A percentile compares a stretch with the other conserved stretches of the same genome.
These are phyloP conservation scores for Trichoderma hamatum DNA, from an alignment of 2,329 filamentous ascomycete genomes.

Conservation along the genomic window DNA sequence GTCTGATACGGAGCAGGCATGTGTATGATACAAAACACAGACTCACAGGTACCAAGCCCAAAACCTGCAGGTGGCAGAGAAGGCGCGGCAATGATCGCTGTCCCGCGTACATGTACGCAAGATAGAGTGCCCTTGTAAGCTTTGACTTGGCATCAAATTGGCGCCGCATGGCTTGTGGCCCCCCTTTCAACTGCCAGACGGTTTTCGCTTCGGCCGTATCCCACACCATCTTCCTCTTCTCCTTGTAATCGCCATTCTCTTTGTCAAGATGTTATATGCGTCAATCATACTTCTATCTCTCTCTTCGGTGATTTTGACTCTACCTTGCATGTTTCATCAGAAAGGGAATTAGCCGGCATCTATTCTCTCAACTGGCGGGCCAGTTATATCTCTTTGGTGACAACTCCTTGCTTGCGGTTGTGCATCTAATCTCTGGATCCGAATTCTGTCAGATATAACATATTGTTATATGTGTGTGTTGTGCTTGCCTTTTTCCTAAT, in stretches of 20 bases:
- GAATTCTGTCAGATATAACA: slow-evolving; percentile 16
- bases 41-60: background rate
- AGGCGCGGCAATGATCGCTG: slow-evolving; percentile 12
- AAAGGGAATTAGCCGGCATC: background rate
- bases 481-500: background rate
- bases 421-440: background rate
- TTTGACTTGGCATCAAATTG: slow-evolving; percentile 1
- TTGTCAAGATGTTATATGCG: background rate
- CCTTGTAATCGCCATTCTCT: background rate
- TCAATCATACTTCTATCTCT: background rate
- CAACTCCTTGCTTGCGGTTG: background rate
- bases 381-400: slow-evolving; percentile 10
- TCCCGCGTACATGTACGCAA: slow-evolving; percentile 5
- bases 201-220: background rate
- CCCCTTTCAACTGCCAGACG: background rate
- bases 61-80: slow-evolving; percentile 7
- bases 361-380: background rate
- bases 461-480: background rate
- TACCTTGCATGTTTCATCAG: background rate
- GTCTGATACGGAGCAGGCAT: background rate
- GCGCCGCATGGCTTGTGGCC: background rate
- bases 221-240: background rate
- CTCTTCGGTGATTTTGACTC: background rate
- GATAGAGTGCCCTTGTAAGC: slow-evolving; percentile 17
- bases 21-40: background rate